Percentiles rank a stretch among this genome's conserved stretches.
phyloP scores from a whole-genome alignment of 2,329 filamentous ascomycete species.

The Pestalotiopsis sp. region DNA sequence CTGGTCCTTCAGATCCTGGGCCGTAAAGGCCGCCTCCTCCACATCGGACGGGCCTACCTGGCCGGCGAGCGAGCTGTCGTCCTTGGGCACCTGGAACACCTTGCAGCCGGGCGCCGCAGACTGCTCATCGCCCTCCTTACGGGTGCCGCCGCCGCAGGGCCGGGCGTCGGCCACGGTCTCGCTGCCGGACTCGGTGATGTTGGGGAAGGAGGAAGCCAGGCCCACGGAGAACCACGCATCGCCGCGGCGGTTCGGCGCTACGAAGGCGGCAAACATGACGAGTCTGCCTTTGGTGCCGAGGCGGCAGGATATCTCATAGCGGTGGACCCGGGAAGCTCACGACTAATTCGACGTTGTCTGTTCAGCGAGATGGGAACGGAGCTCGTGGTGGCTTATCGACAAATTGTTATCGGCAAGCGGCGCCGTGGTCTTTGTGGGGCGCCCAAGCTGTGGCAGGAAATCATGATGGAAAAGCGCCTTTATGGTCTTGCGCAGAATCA shows the following conservation, averaged over 20 bases:
- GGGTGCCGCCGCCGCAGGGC: constrained; percentile 28
- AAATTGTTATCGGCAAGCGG: background rate
- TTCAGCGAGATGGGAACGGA: background rate
- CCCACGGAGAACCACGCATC: constrained; percentile 55
- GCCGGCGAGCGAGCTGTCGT: constrained; percentile 34
- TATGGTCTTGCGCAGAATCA: background rate
- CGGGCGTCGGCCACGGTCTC: constrained; percentile 37
- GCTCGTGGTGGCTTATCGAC: background rate
- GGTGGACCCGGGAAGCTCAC: background rate
- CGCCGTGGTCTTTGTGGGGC: background rate
- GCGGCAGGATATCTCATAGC: background rate
- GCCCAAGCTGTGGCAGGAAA: background rate
- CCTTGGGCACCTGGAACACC: constrained; percentile 51
- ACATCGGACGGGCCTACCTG: constrained; percentile 36
- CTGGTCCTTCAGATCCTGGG: constrained; percentile 50
- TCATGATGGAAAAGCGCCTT: background rate
- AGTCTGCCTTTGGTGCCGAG: background rate
- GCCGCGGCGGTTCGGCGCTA: constrained; percentile 8
- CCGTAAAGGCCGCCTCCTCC: constrained; percentile 21
- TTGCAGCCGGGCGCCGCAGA: constrained; percentile 54
- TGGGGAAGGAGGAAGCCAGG: constrained; percentile 54
- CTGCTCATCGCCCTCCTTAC: constrained; percentile 29
- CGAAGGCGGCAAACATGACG: constrained; percentile 3
- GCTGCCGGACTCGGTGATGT: constrained; percentile 42
- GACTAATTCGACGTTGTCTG: background rate